Percentiles rank a stretch among this genome's conserved stretches.
Evolutionary conservation across 2,329 filamentous ascomycete genomes (phyloP).

Genomic region (Gyromitra esculenta): DNA sequence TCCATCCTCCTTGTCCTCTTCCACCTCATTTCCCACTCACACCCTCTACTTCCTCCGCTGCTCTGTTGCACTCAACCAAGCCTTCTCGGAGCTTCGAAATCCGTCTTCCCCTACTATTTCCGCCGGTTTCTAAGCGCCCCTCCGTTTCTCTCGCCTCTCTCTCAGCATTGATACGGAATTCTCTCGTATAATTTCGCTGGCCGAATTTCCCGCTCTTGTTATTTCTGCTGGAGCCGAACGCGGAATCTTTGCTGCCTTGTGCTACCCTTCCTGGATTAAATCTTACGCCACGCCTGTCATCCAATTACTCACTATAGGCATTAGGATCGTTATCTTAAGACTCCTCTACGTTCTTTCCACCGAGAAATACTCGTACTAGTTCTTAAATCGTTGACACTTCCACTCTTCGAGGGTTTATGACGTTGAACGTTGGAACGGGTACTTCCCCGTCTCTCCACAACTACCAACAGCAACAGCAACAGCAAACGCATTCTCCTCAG

Average conservation of each 20-base stretch:
- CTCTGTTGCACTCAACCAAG: conserved; percentile 28
- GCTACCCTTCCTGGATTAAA: conserved; percentile 26
- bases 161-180: conserved; percentile 36
- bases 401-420: conserved; percentile 52
- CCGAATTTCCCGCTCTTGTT: conserved; percentile 39
- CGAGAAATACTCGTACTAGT: conserved; percentile 3
- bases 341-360: conserved; percentile 23
- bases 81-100: conserved; percentile 39
- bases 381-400: conserved; percentile 4
- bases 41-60: conserved; percentile 28
- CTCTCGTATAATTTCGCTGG: conserved; percentile 46
- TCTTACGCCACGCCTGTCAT: conserved; percentile 31
- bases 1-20: conserved; percentile 25
- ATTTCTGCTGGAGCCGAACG: conserved; percentile 38
- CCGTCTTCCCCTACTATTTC: conserved; percentile 19
- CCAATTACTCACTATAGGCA: conserved; percentile 30
- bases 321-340: conserved; percentile 32
- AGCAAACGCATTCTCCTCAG: conserved; percentile 46
- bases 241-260: conserved; percentile 33
- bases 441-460: conserved; percentile 51
- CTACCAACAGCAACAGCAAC: conserved; percentile 18
- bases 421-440: conserved; percentile 54
- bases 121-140: conserved; percentile 37
- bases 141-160: conserved; percentile 31
- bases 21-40: neutral